These are phyloP conservation scores for Ascocoryne sarcoides DNA, from an alignment of 2,329 filamentous ascomycete genomes.

Conservation along the genomic window DNA sequence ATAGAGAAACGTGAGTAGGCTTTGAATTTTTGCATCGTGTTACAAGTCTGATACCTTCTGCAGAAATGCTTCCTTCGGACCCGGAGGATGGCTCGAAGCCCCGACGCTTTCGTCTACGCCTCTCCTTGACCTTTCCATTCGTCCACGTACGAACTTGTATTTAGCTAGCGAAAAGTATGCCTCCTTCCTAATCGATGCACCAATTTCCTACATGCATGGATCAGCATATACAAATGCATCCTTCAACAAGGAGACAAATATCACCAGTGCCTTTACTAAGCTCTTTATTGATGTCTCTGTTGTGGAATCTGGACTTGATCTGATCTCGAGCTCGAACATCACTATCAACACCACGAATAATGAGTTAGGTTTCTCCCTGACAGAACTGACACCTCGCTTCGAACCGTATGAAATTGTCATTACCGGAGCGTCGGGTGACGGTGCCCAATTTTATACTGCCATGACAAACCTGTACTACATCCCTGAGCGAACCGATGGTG, in stretches of 20 bases:
- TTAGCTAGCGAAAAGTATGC: constrained; percentile 32
- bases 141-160: constrained; percentile 40
- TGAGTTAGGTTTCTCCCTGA: constrained; percentile 30
- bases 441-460: constrained; percentile 29
- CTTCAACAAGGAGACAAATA: too few species aligned
- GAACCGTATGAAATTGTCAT: constrained; percentile 33
- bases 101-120: constrained; percentile 31
- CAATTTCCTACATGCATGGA: constrained; percentile 32
- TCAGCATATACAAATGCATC: constrained; percentile 24
- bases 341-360: constrained; percentile 31
- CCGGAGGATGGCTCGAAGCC: constrained; percentile 37
- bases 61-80: too few species aligned
- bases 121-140: constrained; percentile 36
- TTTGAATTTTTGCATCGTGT: too few species aligned
- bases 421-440: constrained; percentile 25
- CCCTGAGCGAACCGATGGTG: constrained; percentile 34
- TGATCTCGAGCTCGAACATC: constrained; percentile 26
- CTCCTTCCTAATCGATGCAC: constrained; percentile 35
- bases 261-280: constrained; percentile 25
- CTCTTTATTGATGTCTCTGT: constrained; percentile 26
- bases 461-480: constrained; percentile 33
- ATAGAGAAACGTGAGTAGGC: too few species aligned
- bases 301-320: constrained; percentile 17
- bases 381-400: constrained; percentile 21
- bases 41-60: too few species aligned